Evolutionary conservation across 108 stramenopile species (phyloP).

Genomic region (Chaetoceros muelleri): DNA sequence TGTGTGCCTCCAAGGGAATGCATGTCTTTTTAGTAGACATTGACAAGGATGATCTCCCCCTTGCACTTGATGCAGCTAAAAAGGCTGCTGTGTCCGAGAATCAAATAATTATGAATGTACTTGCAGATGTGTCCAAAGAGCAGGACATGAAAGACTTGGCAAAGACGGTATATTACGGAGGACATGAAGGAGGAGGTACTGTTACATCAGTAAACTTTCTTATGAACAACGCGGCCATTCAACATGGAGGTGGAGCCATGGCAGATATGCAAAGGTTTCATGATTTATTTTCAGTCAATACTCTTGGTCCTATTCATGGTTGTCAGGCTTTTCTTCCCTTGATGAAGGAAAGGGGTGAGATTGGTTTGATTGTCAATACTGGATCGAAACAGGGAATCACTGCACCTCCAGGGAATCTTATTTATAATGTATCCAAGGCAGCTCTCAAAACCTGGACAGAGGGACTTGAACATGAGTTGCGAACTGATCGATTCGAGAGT

Average conservation of each 20-base stretch:
- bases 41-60: conserved; percentile 24
- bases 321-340: conserved; percentile 40
- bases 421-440: conserved; percentile 47
- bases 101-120: conserved; percentile 13
- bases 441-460: conserved; percentile 49
- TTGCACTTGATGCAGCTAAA: conserved; percentile 18
- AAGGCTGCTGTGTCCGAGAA: background rate
- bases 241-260: conserved; percentile 27
- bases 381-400: conserved; percentile 59
- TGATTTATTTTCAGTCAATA: conserved; percentile 27
- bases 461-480: conserved; percentile 43
- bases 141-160: conserved; percentile 14
- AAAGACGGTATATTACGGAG: conserved; percentile 21
- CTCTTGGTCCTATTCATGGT: conserved; percentile 44
- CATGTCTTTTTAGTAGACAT: conserved; percentile 41
- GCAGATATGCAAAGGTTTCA: conserved; percentile 31
- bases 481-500: conserved; percentile 8
- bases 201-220: no score
- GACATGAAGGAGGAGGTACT: conserved; percentile 13
- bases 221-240: conserved; percentile 46
- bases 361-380: conserved; percentile 41
- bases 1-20: conserved; percentile 32
- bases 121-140: conserved; percentile 26
- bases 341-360: conserved; percentile 35
- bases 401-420: conserved; percentile 45